phyloP scores from a whole-genome alignment of 208 protist genomes.

The Wallacemonas sp. region DNA sequence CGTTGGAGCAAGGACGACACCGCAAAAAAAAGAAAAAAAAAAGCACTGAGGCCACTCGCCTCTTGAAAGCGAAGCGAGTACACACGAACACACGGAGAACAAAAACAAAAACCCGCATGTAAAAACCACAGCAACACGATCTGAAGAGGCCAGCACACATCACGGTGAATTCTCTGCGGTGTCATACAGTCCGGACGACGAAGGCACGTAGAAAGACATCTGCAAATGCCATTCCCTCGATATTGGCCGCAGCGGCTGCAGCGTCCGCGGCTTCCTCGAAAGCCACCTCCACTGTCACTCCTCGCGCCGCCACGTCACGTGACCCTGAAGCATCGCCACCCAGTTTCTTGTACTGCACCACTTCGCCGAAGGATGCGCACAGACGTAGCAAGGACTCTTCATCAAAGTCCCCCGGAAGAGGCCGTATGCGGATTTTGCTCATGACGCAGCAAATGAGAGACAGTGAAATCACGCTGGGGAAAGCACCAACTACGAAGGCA shows the following conservation, averaged over 20 bases:
- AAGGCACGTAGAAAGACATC: constrained; percentile 53
- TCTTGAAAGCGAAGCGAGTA: no score
- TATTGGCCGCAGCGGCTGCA: constrained; percentile 50
- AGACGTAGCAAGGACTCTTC: constrained; percentile 55
- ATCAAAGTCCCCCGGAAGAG: constrained; percentile 37
- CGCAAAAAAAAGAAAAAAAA: no score
- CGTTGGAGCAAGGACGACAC: no score
- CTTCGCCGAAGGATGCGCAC: constrained; percentile 76
- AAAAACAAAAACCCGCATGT: no score
- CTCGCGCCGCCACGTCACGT: not conserved
- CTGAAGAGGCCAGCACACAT: no score
- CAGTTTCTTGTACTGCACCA: constrained; percentile 31
- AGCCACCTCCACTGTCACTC: constrained; percentile 28
- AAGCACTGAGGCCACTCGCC: no score
- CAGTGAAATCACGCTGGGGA: no score
- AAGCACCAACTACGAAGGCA: no score
- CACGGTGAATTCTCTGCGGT: no score
- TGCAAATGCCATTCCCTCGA: constrained; percentile 76
- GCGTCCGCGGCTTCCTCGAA: constrained; percentile 69
- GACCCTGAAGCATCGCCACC: not conserved
- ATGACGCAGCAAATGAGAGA: constrained; percentile 29
- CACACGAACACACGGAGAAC: no score
- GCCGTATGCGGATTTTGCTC: constrained; percentile 45
- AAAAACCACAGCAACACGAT: no score
- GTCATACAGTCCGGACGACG: constrained; percentile 21